These are phyloP conservation scores for Jamesozyma hellenica DNA, from an alignment of 805 yeast species.

Conservation along the genomic window DNA sequence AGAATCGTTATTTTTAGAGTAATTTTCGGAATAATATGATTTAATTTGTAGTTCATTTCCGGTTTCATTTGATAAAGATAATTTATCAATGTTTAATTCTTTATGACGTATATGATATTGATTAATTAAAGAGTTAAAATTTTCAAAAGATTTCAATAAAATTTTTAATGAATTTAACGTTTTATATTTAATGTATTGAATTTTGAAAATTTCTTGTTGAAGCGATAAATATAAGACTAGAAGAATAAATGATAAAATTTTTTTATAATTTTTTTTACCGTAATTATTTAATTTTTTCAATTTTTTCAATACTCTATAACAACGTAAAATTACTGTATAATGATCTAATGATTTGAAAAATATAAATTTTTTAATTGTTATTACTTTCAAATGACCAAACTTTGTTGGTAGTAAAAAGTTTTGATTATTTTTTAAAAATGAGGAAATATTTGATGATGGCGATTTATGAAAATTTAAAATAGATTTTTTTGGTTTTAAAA, in stretches of 20 bases:
- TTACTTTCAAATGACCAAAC: constrained; percentile 11
- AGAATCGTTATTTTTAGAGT: neutral
- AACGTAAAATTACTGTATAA: constrained; percentile 2
- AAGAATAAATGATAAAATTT: neutral
- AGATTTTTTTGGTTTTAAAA: constrained; percentile 13
- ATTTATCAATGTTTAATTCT: constrained; percentile 20
- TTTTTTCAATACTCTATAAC: constrained; percentile 1
- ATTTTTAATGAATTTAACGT: constrained; percentile 10
- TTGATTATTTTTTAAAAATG: neutral
- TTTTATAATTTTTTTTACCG: neutral
- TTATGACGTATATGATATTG: constrained; percentile 24
- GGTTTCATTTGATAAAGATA: too few species aligned
- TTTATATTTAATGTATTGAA: constrained; percentile 14
- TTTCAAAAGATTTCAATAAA: constrained; percentile 11
- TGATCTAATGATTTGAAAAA: constrained; percentile 7
- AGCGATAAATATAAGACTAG: constrained; percentile 11
- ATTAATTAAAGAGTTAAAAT: constrained; percentile 19
- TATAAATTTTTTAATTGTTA: constrained; percentile 2
- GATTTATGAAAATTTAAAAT: constrained; percentile 13
- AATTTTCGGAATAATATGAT: neutral
- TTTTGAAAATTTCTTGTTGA: constrained; percentile 17
- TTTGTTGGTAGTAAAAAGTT: constrained; percentile 12
- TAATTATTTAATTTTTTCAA: neutral
- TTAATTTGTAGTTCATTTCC: neutral
- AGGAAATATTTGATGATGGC: neutral